Conservation (phyloP, 2,329 filamentous ascomycete species). For the Magnaporthiopsis poae region DNA sequence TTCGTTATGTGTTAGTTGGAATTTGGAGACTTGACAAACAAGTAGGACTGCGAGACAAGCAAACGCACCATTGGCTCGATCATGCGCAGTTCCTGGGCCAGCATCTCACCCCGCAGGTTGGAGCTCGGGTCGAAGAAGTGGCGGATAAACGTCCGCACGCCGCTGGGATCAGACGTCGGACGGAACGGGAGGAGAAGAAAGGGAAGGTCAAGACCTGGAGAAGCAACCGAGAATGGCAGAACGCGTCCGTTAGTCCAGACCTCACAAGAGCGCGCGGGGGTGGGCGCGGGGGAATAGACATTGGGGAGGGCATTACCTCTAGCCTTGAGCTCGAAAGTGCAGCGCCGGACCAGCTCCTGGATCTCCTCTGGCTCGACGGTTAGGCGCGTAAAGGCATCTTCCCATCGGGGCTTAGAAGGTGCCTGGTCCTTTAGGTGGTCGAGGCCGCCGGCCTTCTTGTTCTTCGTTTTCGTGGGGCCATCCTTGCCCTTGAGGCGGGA, state of each 20-base stretch:
- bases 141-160: conserved; percentile 81
- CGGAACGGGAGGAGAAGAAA: conserved; percentile 92
- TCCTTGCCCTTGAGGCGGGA: conserved; percentile 68
- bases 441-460: conserved; percentile 54
- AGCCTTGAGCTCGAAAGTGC: conserved; percentile 84
- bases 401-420: conserved; percentile 67
- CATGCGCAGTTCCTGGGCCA: conserved; percentile 80
- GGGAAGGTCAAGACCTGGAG: conserved; percentile 70
- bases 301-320: conserved; percentile 54
- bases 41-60: conserved; percentile 6
- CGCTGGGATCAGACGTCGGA: conserved; percentile 82
- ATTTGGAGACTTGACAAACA: not conserved
- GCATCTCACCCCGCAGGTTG: conserved; percentile 54
- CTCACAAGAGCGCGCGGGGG: conserved; percentile 16
- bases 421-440: conserved; percentile 40
- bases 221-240: not conserved
- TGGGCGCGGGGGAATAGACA: not conserved
- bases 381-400: conserved; percentile 75
- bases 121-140: conserved; percentile 74
- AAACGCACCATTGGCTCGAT: conserved; percentile 78
- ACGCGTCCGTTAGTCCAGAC: conserved; percentile 10
- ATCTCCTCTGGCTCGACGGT: conserved; percentile 83
- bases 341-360: conserved; percentile 72
- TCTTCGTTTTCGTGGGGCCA: conserved; percentile 44
- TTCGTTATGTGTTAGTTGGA: conserved; percentile 29